Evolutionary conservation across 2,329 filamentous ascomycete species (phyloP).

Genomic region (Colletotrichum sansevieriae): DNA sequence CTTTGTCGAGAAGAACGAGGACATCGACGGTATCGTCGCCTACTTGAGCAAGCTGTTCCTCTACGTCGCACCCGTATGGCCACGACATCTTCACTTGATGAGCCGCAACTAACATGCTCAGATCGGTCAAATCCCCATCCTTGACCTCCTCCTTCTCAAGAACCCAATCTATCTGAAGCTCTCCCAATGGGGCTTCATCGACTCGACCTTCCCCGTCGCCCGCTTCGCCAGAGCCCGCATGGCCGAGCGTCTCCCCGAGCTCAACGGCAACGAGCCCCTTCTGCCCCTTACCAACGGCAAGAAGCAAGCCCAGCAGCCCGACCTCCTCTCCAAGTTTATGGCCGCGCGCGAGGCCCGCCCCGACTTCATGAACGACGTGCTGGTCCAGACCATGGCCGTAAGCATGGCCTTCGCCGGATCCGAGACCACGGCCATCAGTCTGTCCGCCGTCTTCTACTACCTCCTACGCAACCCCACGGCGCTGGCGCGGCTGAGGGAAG

Average conservation of each 20-base stretch:
- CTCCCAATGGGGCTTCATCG: slow-evolving; percentile 75
- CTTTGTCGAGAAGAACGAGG: slow-evolving; percentile 80
- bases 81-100: not conserved
- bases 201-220: slow-evolving; percentile 79
- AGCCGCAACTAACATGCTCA: slow-evolving; percentile 46
- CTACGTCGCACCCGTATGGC: slow-evolving; percentile 76
- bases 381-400: slow-evolving; percentile 79
- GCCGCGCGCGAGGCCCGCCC: slow-evolving; percentile 76
- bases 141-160: slow-evolving; percentile 79
- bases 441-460: slow-evolving; percentile 80
- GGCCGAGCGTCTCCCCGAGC: slow-evolving; percentile 70
- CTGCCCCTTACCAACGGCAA: slow-evolving; percentile 54
- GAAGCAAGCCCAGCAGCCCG: slow-evolving; percentile 59
- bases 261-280: slow-evolving; percentile 50
- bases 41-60: slow-evolving; percentile 75
- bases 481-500: slow-evolving; percentile 68
- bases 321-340: slow-evolving; percentile 80
- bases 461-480: slow-evolving; percentile 73
- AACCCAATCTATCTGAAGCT: slow-evolving; percentile 79
- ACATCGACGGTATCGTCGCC: slow-evolving; percentile 79
- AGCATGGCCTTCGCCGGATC: slow-evolving; percentile 81
- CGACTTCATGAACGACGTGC: slow-evolving; percentile 77
- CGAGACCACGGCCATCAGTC: slow-evolving; percentile 83
- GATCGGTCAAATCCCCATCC: slow-evolving; percentile 80
- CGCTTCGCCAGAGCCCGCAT: slow-evolving; percentile 78